Evolutionary conservation across 495 filamentous ascomycete genomes (phyloP), one percentile per base, ranked within the genome.

Genomic region (Hypomontagnella monticulosa): DNA sequence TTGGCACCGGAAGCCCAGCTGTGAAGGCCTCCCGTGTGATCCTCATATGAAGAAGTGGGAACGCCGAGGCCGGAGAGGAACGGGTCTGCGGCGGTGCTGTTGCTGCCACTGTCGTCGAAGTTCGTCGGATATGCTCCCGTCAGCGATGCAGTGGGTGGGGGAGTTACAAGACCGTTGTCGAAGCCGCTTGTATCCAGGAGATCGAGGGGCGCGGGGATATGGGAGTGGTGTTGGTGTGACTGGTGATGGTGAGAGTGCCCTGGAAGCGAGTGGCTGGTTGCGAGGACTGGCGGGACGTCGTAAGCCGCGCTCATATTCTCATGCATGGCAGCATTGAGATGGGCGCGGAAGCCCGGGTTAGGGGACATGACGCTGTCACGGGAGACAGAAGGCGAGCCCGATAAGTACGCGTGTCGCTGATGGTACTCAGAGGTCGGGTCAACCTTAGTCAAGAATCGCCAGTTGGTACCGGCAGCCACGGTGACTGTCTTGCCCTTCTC

Each of bases 381-480:
- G 8, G 69, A 58, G 38, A 72, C 56, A 1, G 68, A 38, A 1
- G 71, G 58, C 6, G 71, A 38, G 20, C 62, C 67, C 30, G 67
- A 67, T 32, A 75, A 20, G 27, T 80, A 73, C n/a, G 78, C 79
- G 6, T 74, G 71, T 51, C 78, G 73, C 63, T 80, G 78, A 48
- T 83, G 79, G 38, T 80, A 75, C 9, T 77, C 73, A 12, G 76
- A 78, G 7, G 72, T 74, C 18, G 81, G 80, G 66, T 82, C 79
- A 1, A 81, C 62, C 32, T 79, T 75, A 23, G 79, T 82, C 46
- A 83, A 66, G 67, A 80, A 83, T 9, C 76, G 75, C 81, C 80
- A 83, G 34, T 73, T 74, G 1, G 81, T 75, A 0, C 73, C 73
- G 0, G 75, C 61, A 5, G 72, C 64, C 12, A 70, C 63, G 12